Percentiles rank a stretch among this genome's conserved stretches.
Conservation (phyloP, 2,329 filamentous ascomycete species). For the Aspergillus pseudoglaucus region DNA sequence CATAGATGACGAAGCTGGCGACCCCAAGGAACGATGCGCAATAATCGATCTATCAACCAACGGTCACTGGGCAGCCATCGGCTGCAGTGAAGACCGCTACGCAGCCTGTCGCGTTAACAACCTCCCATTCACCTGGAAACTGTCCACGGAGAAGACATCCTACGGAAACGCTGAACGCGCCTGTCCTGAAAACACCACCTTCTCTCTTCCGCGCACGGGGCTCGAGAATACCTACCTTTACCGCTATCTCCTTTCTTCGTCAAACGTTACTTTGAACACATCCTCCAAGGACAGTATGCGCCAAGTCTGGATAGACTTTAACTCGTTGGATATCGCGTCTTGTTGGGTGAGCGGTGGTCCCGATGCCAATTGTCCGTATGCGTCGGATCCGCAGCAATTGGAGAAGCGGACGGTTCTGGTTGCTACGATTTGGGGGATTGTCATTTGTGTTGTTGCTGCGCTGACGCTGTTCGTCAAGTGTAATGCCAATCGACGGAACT, state of each 20-base stretch:
- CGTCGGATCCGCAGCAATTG: conserved; percentile 35
- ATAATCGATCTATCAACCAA: conserved; percentile 42
- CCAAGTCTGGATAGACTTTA: conserved; percentile 55
- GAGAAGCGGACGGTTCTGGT: conserved; percentile 49
- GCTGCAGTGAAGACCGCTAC: conserved; percentile 48
- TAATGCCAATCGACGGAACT: conserved; percentile 53
- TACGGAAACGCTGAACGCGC: conserved; percentile 41
- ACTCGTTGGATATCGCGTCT: conserved; percentile 48
- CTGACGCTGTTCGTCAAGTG: conserved; percentile 60
- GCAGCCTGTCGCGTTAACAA: conserved; percentile 51
- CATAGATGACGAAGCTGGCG: conserved; percentile 22
- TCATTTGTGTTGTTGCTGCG: conserved; percentile 55
- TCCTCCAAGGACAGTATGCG: conserved; percentile 17
- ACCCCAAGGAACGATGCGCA: conserved; percentile 48
- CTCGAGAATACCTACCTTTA: conserved; percentile 58
- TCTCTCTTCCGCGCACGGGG: conserved; percentile 54
- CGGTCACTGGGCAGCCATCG: conserved; percentile 53
- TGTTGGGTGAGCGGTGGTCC: conserved; percentile 57
- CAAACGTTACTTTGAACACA: conserved; percentile 19
- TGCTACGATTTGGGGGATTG: conserved; percentile 55
- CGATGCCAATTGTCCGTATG: conserved; percentile 55
- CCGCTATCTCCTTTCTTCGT: conserved; percentile 27
- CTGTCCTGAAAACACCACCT: conserved; percentile 47
- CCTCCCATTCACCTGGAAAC: conserved; percentile 53
- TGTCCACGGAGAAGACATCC: conserved; percentile 39